Percentiles rank a stretch among this genome's conserved stretches.
These are phyloP conservation scores for Cystoderma amianthinum DNA, from an alignment of 768 basidiomycete genomes.

Conservation along the genomic window DNA sequence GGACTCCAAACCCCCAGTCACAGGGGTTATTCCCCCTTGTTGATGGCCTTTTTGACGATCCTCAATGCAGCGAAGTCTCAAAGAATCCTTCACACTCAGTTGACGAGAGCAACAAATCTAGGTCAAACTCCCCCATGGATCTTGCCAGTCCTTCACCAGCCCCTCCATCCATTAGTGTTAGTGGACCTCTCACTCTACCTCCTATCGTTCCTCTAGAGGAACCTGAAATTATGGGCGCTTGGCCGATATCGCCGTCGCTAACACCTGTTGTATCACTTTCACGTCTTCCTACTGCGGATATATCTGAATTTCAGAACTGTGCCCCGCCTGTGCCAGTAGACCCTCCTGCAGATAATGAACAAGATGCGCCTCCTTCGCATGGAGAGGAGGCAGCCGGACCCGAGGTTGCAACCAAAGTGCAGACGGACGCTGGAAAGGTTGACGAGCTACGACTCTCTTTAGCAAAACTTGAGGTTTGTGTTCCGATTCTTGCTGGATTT, in stretches of 20 bases:
- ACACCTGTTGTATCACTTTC: not conserved
- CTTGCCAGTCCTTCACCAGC: slow-evolving; percentile 32
- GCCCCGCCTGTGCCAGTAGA: not conserved
- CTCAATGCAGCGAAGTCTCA: no score
- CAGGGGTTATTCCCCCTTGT: not conserved
- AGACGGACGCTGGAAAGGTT: not conserved
- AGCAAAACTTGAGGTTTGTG: slow-evolving; percentile 12
- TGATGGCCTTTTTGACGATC: not conserved
- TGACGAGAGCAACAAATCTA: slow-evolving; percentile 17
- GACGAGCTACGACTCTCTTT: not conserved
- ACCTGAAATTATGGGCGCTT: not conserved
- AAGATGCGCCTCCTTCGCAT: not conserved
- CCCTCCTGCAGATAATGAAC: not conserved
- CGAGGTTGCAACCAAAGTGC: not conserved
- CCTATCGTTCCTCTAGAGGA: not conserved
- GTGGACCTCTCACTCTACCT: not conserved
- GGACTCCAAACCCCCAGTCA: not conserved
- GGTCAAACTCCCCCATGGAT: slow-evolving; percentile 43
- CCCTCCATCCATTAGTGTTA: slow-evolving; percentile 2
- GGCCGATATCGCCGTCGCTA: not conserved
- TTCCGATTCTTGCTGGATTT: not conserved
- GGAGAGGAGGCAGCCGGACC: not conserved
- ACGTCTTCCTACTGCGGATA: not conserved
- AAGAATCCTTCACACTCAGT: no score
- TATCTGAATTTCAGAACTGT: not conserved